These are phyloP conservation scores for Phaeoacremonium minimum DNA, from an alignment of 2,329 filamentous ascomycete genomes.

Conservation along the genomic window DNA sequence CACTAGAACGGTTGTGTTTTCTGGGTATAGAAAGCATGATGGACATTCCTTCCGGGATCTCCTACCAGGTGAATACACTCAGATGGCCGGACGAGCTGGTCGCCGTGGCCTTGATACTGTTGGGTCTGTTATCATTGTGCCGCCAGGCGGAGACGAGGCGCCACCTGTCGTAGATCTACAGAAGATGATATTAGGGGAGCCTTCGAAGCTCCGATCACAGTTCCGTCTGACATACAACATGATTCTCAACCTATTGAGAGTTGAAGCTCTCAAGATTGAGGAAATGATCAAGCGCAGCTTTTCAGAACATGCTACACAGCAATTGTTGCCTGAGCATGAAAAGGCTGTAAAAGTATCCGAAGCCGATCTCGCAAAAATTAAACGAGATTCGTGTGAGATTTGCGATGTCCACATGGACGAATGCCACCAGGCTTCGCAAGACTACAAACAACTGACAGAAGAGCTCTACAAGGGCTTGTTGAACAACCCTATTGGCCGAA, in stretches of 20 bases:
- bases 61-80: conserved; percentile 92
- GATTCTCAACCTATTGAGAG: conserved; percentile 92
- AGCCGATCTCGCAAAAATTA: conserved; percentile 85
- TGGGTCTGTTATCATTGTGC: conserved; percentile 90
- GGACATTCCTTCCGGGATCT: conserved; percentile 88
- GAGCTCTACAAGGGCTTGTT: conserved; percentile 76
- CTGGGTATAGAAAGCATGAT: conserved; percentile 93
- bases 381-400: conserved; percentile 74
- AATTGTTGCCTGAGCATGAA: conserved; percentile 89
- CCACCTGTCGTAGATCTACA: conserved; percentile 78
- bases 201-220: conserved; percentile 91
- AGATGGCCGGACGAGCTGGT: conserved; percentile 95
- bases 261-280: conserved; percentile 96
- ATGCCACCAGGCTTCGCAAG: conserved; percentile 78
- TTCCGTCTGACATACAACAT: conserved; percentile 99
- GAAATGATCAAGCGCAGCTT: conserved; percentile 99
- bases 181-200: conserved; percentile 93
- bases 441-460: conserved; percentile 72
- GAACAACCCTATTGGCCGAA: conserved; percentile 75
- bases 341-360: conserved; percentile 91
- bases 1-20: conserved; percentile 95
- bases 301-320: conserved; percentile 95
- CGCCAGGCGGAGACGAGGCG: conserved; percentile 77
- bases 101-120: conserved; percentile 89
- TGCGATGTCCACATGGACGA: conserved; percentile 77